A percentile compares a stretch with the other conserved stretches of the same genome.
phyloP scores from a whole-genome alignment of 768 basidiomycete genomes.

The Lactarius hatsudake region DNA sequence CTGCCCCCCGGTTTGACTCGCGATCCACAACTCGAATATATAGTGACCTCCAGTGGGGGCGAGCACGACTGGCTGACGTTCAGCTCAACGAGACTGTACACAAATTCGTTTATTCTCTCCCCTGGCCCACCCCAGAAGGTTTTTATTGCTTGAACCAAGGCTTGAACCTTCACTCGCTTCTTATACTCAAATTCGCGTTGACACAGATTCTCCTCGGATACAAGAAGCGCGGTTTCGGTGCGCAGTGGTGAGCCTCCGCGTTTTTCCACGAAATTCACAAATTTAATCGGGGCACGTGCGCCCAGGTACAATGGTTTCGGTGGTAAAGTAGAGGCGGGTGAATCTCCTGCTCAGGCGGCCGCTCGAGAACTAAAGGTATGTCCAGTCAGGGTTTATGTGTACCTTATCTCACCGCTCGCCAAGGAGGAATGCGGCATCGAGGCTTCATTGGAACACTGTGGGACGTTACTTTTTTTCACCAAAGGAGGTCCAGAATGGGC shows the following conservation, averaged over 20 bases:
- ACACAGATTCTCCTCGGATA: constrained; percentile 68
- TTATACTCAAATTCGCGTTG: not conserved
- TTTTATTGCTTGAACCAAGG: constrained; percentile 10
- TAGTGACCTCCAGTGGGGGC: constrained; percentile 39
- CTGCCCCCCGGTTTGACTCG: constrained; percentile 15
- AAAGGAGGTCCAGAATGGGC: constrained; percentile 50
- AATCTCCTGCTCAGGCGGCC: constrained; percentile 68
- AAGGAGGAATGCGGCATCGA: constrained; percentile 84
- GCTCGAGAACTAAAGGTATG: constrained; percentile 65
- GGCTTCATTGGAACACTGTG: constrained; percentile 60
- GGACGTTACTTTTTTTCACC: constrained; percentile 61
- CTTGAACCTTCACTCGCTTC: constrained; percentile 1
- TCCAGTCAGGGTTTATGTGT: not conserved
- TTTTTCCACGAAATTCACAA: not conserved
- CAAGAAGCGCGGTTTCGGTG: constrained; percentile 79
- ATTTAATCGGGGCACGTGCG: not conserved
- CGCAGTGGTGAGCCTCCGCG: constrained; percentile 44
- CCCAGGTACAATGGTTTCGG: constrained; percentile 87
- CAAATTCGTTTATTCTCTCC: constrained; percentile 66
- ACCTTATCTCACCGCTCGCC: not conserved
- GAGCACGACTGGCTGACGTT: constrained; percentile 51
- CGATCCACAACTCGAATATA: constrained; percentile 6
- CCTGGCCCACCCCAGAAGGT: constrained; percentile 32
- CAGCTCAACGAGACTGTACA: constrained; percentile 49
- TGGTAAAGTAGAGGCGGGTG: constrained; percentile 78